Conservation (phyloP, 306 rosid genomes). For the Ziziphus jujuba region DNA sequence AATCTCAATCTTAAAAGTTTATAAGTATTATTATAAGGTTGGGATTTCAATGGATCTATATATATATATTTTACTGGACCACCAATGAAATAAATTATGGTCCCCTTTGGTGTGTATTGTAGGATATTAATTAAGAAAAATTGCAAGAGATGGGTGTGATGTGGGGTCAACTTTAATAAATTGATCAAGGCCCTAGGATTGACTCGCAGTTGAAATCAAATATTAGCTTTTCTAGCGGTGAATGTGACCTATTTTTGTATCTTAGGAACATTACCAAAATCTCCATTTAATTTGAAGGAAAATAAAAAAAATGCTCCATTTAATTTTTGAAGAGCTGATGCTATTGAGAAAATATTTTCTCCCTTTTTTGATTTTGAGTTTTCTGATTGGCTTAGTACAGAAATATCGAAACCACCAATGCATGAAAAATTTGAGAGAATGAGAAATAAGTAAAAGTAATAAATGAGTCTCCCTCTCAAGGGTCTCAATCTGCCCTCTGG, state of each 20-base stretch:
- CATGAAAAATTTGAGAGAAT: neutral
- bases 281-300: neutral
- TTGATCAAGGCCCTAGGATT: neutral
- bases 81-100: neutral
- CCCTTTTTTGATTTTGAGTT: neutral
- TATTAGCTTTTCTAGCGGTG: neutral
- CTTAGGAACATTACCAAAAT: slow-evolving; percentile 9
- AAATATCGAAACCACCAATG: slow-evolving; percentile 8
- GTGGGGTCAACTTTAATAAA: neutral
- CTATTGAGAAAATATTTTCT: neutral
- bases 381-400: neutral
- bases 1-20: slow-evolving; percentile 5
- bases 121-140: too few species aligned
- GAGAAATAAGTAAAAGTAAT: neutral
- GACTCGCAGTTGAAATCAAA: neutral
- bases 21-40: neutral
- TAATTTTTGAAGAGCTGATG: neutral
- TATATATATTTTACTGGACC: neutral
- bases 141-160: neutral
- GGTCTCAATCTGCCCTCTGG: slow-evolving; percentile 43
- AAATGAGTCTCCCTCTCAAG: slow-evolving; percentile 19
- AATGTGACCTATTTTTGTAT: slow-evolving; percentile 31
- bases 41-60: neutral
- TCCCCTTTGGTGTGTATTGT: too few species aligned
- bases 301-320: too few species aligned